Evolutionary conservation across 495 filamentous ascomycete species (phyloP), one percentile per base, ranked within the genome.

Genomic region (Daldinia concentrica): DNA sequence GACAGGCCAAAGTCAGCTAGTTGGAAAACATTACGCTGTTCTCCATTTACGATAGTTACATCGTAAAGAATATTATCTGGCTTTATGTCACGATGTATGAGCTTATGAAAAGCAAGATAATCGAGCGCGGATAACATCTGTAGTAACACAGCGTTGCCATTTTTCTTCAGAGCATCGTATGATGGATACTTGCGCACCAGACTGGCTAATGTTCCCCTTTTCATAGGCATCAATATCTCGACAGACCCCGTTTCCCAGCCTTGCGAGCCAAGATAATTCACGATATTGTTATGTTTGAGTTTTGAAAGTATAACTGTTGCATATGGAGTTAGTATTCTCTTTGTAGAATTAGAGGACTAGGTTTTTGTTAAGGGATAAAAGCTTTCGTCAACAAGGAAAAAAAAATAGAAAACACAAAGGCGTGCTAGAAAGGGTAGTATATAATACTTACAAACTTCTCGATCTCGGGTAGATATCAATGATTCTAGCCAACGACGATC

Each of bases 71-170:
- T 89, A 71, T 94, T 94, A 71, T 93, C 92, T 1, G 92, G 92
- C 77, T 94, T 94, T 64, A 94, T 80, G 77, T 94, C 92, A 6
- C 91, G 85, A 76, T 94, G 91, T 63, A 94, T 88, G 66, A 94
- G 89, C 26, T 87, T 86, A 72, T 93, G 58, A 0, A 12, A 19
- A 0, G 62, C 72, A 3, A 81, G 68, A 60, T 73, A 80, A 4
- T 78, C 51, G 2, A 82, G 71, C 1, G 77, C 80, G 0, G 72
- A 68, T 3, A 82, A 72, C 72, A 78, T 78, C 58, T 82, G 79
- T 2, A 70, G n/a, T 8, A 81, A 55, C 0, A 30, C 56, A 0
- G 12, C 0, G 17, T 50, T 17, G 7, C 76, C 77, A 6, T 60
- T 34, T 15, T 74, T 37, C 37, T 70, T 68, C 4, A 78, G 11